Base-by-base conservation (phyloP, 2,329 filamentous ascomycete species). In the Ramularia endophylla region DNA sequence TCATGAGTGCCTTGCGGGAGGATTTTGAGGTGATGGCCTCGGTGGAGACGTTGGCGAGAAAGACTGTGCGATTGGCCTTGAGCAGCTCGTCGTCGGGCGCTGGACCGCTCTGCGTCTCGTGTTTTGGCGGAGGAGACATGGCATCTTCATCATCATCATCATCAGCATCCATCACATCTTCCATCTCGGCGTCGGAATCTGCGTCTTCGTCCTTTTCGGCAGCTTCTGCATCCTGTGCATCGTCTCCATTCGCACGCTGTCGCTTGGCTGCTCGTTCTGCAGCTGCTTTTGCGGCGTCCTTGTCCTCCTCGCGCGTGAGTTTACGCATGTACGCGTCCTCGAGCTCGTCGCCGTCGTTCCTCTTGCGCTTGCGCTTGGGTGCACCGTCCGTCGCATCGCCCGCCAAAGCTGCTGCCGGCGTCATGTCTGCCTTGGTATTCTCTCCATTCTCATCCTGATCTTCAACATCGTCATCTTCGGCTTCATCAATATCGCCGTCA, bases 41-140 rank as follows among this genome's bases (percentile, higher is more conserved):
- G 16, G 77, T 82, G 11, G 88, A 88, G 33, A 98, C 87, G 58
- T 98, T 98, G 57, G 85, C 85, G 9, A 98, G 71, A 67, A 97
- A 98, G 30, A 97, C 80, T 5, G 92, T 98, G 42, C 92, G 84
- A 43, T 78, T 78, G 7, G 90, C 85, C 69, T 94, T 95, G 43
- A 94, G 86, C 2, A 94, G 56, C 50, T 94, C 85, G 16, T 68
- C 65, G 38, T 63, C 61, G 38, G 65, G 66, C 29, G 60, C 59
- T 25, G 22, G 6, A 25, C 22, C 22, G 11, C 56, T 53, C 45
- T 67, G 44, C 54, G 69, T 63, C 73, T 80, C 66, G 69, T 74
- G 61, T 67, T 68, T 61, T 4, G 69, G 70, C 8, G 73, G 78
- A 58, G 81, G 80, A 54, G 83, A 80, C 7, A 65, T 51, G 5